Percentiles rank a stretch among this genome's conserved stretches.
Conservation (phyloP, 805 yeast species). For the Saccharomycopsis sp. region DNA sequence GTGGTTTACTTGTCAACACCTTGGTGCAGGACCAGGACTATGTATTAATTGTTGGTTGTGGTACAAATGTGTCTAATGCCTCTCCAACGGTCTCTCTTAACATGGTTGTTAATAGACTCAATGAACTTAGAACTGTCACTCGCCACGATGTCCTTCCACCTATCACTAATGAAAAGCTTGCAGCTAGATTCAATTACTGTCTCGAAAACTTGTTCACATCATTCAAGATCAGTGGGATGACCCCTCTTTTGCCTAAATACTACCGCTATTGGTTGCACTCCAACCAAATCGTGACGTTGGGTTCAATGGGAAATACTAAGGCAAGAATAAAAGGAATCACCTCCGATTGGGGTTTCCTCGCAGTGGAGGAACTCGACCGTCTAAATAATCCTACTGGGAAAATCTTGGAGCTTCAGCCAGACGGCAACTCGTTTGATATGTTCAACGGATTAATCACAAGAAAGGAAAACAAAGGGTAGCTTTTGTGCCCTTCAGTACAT, state of each 20-base stretch:
- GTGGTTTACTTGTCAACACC: conserved; percentile 82
- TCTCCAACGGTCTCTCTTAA: conserved; percentile 92
- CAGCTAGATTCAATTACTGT: conserved; percentile 63
- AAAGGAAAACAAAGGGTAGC: conserved; percentile 3
- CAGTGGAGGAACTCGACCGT: conserved; percentile 60
- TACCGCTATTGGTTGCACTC: conserved; percentile 84
- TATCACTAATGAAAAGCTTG: conserved; percentile 39
- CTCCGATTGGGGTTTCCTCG: conserved; percentile 72
- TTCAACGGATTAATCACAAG: conserved; percentile 67
- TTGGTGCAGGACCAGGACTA: conserved; percentile 55
- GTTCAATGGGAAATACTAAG: conserved; percentile 38
- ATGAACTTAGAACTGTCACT: conserved; percentile 38
- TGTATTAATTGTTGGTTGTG: conserved; percentile 75
- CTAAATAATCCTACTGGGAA: conserved; percentile 44
- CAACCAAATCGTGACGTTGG: conserved; percentile 64
- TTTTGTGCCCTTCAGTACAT: neutral
- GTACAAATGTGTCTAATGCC: conserved; percentile 75
- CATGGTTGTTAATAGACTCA: conserved; percentile 55
- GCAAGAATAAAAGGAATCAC: conserved; percentile 71
- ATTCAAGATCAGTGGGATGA: conserved; percentile 61
- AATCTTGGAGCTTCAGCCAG: conserved; percentile 77
- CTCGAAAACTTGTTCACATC: conserved; percentile 54
- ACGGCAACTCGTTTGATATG: conserved; percentile 95
- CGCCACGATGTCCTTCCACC: conserved; percentile 42
- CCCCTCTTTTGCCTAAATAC: conserved; percentile 60